A percentile compares a stretch with the other conserved stretches of the same genome.
phyloP scores from a whole-genome alignment of 805 yeast species.

The Ogataea haglerorum region DNA sequence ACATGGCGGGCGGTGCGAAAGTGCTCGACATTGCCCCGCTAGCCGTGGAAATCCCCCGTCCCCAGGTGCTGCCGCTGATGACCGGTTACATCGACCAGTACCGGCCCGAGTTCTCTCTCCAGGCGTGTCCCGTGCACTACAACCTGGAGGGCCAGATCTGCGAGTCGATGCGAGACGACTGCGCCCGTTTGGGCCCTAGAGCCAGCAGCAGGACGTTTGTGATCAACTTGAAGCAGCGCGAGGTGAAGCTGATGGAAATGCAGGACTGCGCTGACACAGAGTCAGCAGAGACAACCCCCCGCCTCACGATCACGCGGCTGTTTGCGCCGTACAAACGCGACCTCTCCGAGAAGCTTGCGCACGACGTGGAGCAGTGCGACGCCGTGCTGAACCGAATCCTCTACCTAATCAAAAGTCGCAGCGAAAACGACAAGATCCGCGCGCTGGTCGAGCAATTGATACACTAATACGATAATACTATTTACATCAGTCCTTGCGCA shows the following conservation, averaged over 20 bases:
- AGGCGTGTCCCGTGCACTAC: constrained; percentile 47
- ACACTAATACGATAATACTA: constrained; percentile 6
- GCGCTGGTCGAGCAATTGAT: constrained; percentile 15
- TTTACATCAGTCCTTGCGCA: constrained; percentile 37
- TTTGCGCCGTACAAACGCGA: constrained; percentile 12
- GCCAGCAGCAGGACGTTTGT: constrained; percentile 19
- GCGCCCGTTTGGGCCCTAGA: constrained; percentile 21
- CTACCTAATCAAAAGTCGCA: constrained; percentile 1
- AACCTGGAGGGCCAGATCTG: constrained; percentile 43
- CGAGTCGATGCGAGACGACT: constrained; percentile 47
- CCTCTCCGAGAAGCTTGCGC: not conserved
- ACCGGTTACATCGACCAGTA: constrained; percentile 45
- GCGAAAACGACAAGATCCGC: constrained; percentile 18
- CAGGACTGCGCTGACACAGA: not conserved
- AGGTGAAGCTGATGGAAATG: constrained; percentile 22
- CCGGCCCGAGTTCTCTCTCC: constrained; percentile 48
- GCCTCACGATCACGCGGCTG: constrained; percentile 15
- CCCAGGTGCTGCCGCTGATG: constrained; percentile 22
- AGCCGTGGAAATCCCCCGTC: not conserved
- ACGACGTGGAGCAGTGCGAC: constrained; percentile 17
- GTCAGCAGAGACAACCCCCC: not conserved
- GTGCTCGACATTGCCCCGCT: constrained; percentile 1
- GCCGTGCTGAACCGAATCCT: constrained; percentile 15
- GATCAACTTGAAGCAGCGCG: constrained; percentile 28
- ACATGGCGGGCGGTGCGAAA: not conserved